Evolutionary conservation across 352 stramenopile genomes (phyloP).

Genomic region (Pythium pyrilobum): DNA sequence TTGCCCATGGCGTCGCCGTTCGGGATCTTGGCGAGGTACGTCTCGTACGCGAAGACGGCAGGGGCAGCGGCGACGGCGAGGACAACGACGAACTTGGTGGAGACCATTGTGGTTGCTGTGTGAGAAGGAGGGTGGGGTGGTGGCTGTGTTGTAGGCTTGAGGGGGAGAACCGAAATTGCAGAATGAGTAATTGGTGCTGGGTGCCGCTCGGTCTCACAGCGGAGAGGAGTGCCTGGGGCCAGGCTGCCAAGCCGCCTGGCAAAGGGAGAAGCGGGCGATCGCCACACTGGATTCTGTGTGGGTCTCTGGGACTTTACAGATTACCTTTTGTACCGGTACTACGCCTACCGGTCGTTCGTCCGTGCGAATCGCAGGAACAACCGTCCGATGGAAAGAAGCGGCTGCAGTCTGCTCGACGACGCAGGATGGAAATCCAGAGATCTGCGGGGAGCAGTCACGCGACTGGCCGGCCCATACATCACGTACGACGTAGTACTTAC

Average conservation of each 20-base stretch:
- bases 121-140: not conserved
- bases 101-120: constrained; percentile 6
- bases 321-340: too few relatives aligned
- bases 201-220: not conserved
- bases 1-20: constrained; percentile 9
- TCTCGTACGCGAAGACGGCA: not conserved
- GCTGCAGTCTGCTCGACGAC: too few relatives aligned
- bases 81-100: constrained; percentile 5
- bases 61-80: not conserved
- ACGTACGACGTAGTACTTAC: too few relatives aligned
- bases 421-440: not conserved
- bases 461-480: too few relatives aligned
- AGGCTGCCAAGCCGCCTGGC: too few relatives aligned
- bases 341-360: too few relatives aligned
- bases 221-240: too few relatives aligned
- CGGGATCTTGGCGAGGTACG: constrained; percentile 7
- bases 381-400: too few relatives aligned
- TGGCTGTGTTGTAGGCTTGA: not conserved
- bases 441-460: not conserved
- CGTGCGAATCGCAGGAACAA: too few relatives aligned
- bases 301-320: constrained; percentile 4
- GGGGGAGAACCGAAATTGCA: constrained; percentile 7
- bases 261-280: not conserved
- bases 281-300: not conserved
- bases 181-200: constrained; percentile 1